Base-by-base conservation (phyloP, 163 green algal genomes). In the Prototheca wickerhamii region DNA sequence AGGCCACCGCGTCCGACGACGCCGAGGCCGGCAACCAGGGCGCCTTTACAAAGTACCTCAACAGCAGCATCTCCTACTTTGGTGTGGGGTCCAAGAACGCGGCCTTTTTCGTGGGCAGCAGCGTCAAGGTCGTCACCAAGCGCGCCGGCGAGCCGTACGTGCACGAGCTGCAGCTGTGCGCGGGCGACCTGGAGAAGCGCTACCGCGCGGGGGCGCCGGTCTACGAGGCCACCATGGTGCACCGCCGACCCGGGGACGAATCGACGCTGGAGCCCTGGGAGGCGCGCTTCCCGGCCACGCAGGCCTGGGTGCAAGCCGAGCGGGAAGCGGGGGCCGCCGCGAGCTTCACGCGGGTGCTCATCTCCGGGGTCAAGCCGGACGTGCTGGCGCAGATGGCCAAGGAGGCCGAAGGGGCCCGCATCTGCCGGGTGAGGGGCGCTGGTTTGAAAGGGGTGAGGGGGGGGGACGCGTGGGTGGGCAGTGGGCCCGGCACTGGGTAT, bases 41-140 rank as follows among this genome's bases (percentile, higher is more conserved):
- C 46, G 12, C 46, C 20, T 18, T 18, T 12, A 54, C 46, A 12
- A 54, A 35, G 51, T 90, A 87, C 76, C 76, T 93, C 17, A 84
- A 67, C 43, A 78, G 83, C 26, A 79, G 90, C 66, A 70, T 89
- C 15, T 86, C 77, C 35, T 91, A 81, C 73, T 93, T 93, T 72
- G 86, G 86, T 30, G 82, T 89, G 28, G 86, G 86, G 31, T 86
- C 75, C 46, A 91, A 93, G 68, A 93, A 91, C 57, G 86, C 86
- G 1, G 82, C 83, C 0, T 93, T 93, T 72, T 91, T 84, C 68
- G 76, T 94, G 64, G 86, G 87, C 7, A 44, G 53, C 33, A 74
- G 69, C 43, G 77, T 93, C 50, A 88, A 90, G 69, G 65, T 94
- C 29, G 65, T 69, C 43, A 92, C 83, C 12, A 75, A 76, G 67